Base-by-base conservation (phyloP, 192 early-diverging fungal species). In the Dissophora ornata region DNA sequence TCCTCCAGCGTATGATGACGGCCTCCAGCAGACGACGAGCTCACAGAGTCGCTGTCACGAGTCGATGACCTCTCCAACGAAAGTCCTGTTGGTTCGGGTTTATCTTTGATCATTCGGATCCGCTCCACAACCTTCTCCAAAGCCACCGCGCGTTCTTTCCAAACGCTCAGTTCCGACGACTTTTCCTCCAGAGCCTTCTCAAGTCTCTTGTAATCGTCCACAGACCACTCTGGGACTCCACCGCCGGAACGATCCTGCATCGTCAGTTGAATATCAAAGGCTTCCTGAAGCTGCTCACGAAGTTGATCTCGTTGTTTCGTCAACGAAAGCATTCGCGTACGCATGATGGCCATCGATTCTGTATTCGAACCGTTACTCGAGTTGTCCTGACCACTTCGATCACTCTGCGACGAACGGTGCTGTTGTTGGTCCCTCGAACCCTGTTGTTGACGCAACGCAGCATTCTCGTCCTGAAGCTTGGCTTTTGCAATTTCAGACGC, bases 31-130 rank as follows among this genome's bases (percentile, higher is more conserved):
- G 60, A 28, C 0, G 58, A 53, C 10, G 73, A 47, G 1, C 51
- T 62, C 8, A 42, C 40, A 28, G 58, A 62, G 18, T 67, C 65
- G 22, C 57, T 61, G 25, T 67, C 73, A 9, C 50, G 66, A 15
- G 57, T 49, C 21, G 58, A 77, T 0, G 58, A 47, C 1, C 73
- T 50, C 12, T 77, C 73, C 50, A 77, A 24, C 13, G 64, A 42
- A 8, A 77, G 59, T 11, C 73, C 73, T 8, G 51, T 77, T 2
- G 73, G 73, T 28, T 77, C 73, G 6, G 73, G 73, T 19, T 57
- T 57, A 30, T 77, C 73, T 53, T 67, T 67, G 54, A 77, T 77
- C 73, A 77, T 77, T 13, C 73, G 49, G 56, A 77, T 77, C 11
- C 73, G 52, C 38, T 77, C 73, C 22, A 77, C 73, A 10, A 77